A percentile compares a stretch with the other conserved stretches of the same genome.
phyloP scores from a whole-genome alignment of 1,284 basidiomycete genomes.

The Cryptococcus jaspeensis region DNA sequence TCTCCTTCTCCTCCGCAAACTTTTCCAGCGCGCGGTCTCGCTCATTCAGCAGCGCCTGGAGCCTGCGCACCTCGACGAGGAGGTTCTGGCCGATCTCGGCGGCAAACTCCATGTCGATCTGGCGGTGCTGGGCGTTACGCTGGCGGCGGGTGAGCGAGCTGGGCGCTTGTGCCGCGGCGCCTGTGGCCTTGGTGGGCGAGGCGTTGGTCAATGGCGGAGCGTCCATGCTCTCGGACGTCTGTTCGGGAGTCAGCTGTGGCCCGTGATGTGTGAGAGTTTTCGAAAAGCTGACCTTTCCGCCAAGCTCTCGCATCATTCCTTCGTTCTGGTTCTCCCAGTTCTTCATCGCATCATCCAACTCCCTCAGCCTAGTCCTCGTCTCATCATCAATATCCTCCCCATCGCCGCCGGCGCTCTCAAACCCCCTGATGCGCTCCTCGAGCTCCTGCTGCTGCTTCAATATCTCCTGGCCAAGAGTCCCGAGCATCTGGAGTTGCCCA shows the following conservation, averaged over 20 bases:
- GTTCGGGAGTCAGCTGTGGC: not conserved
- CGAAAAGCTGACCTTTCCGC: constrained; percentile 60
- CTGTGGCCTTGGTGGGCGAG: constrained; percentile 18
- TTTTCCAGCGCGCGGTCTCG: constrained; percentile 84
- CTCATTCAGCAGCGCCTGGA: constrained; percentile 82
- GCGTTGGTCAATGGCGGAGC: constrained; percentile 1
- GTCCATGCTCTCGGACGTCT: constrained; percentile 16
- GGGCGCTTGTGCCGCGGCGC: constrained; percentile 18
- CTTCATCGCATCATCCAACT: constrained; percentile 72
- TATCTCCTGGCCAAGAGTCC: constrained; percentile 83
- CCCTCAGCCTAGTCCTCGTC: constrained; percentile 67
- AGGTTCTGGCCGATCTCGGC: constrained; percentile 92
- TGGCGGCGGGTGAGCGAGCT: constrained; percentile 47
- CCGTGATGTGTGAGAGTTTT: too few relatives aligned
- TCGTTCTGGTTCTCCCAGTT: constrained; percentile 82
- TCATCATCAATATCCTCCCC: constrained; percentile 54
- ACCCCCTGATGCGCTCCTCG: constrained; percentile 75
- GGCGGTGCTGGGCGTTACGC: constrained; percentile 52
- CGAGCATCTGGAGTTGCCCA: constrained; percentile 83
- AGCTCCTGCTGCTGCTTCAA: constrained; percentile 87
- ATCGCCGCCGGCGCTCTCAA: constrained; percentile 65
- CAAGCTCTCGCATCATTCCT: constrained; percentile 68
- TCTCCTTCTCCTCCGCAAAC: constrained; percentile 79
- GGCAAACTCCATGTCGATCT: constrained; percentile 72
- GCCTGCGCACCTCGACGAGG: constrained; percentile 78